These are phyloP conservation scores for Sorghum bicolor DNA, from an alignment of 176 grass and related monocot species.

Conservation along the genomic window Sorghum_bicolor_NCBIv3 NC_012876.2:55199501-55200000, in stretches of 20 bases:
- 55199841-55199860: background rate
- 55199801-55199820: background rate
- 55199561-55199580: background rate
- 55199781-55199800: background rate
- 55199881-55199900: background rate
- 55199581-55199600: background rate
- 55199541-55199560: background rate
- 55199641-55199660: background rate
- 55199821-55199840: background rate
- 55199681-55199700: background rate
- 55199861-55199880: background rate
- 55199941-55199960: background rate
- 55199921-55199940: background rate
- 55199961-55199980: background rate
- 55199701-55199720: background rate
- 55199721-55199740: background rate
- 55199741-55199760: background rate
- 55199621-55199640: background rate
- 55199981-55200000: slow-evolving; percentile 27
- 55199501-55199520: background rate
- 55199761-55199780: background rate
- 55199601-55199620: background rate
- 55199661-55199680: background rate
- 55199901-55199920: background rate
- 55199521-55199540: background rate